Evolutionary conservation across 2,329 filamentous ascomycete genomes (phyloP).

Genomic region (Clarireedia paspali): DNA sequence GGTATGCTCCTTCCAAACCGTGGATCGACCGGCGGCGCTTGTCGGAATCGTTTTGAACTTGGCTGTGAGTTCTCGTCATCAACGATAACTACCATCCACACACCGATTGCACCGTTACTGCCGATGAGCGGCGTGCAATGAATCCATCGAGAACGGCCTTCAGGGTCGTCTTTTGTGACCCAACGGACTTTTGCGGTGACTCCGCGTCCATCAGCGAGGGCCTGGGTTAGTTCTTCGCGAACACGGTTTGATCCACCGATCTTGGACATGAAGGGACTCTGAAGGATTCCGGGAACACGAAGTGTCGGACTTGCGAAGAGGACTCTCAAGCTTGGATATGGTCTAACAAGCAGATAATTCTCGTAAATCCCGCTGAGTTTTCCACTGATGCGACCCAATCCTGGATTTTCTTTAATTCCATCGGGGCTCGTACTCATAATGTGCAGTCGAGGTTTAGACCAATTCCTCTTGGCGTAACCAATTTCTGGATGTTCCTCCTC

Average conservation of each 20-base stretch:
- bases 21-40: slow-evolving; percentile 27
- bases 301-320: slow-evolving; percentile 63
- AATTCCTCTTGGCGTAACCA: slow-evolving; percentile 25
- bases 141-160: slow-evolving; percentile 63
- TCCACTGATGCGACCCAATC: slow-evolving; percentile 21
- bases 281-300: slow-evolving; percentile 59
- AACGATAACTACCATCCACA: slow-evolving; percentile 72
- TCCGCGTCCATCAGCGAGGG: slow-evolving; percentile 59
- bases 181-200: slow-evolving; percentile 70
- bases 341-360: slow-evolving; percentile 57
- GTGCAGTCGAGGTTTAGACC: slow-evolving; percentile 35
- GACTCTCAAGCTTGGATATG: slow-evolving; percentile 57
- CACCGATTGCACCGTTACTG: slow-evolving; percentile 58
- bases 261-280: slow-evolving; percentile 47
- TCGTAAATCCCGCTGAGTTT: slow-evolving; percentile 39
- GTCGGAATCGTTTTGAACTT: slow-evolving; percentile 15
- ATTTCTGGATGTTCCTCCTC: slow-evolving; percentile 39
- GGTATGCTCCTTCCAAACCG: slow-evolving; percentile 18
- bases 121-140: slow-evolving; percentile 69
- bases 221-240: slow-evolving; percentile 43
- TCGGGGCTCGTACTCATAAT: slow-evolving; percentile 31
- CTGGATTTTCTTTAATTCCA: slow-evolving; percentile 8
- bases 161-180: slow-evolving; percentile 43
- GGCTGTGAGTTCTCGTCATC: slow-evolving; percentile 46
- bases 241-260: slow-evolving; percentile 43